Evolutionary conservation across 1,139 yeast species (phyloP).

Genomic region (Saccharomycopsis hybrid): DNA sequence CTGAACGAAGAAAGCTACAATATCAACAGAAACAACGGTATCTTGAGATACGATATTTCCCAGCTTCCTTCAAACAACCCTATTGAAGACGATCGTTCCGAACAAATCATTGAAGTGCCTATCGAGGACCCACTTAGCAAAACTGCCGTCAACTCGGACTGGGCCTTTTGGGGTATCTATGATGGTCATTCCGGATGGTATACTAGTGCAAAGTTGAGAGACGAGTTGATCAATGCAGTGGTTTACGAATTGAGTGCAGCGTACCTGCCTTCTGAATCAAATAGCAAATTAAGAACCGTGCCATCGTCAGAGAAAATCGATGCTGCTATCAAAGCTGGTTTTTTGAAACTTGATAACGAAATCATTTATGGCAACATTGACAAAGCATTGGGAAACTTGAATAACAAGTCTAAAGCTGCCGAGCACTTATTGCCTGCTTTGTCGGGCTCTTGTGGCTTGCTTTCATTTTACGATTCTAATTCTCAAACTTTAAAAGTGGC

Average conservation of each 20-base stretch:
- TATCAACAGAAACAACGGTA: slow-evolving; percentile 86
- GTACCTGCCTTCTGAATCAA: slow-evolving; percentile 48
- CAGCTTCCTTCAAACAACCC: slow-evolving; percentile 92
- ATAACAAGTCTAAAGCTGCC: slow-evolving; percentile 54
- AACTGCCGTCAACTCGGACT: slow-evolving; percentile 58
- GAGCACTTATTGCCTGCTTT: slow-evolving; percentile 86
- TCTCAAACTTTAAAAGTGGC: slow-evolving; percentile 76
- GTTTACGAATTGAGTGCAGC: slow-evolving; percentile 69
- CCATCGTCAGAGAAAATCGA: slow-evolving; percentile 55
- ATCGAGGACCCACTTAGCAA: slow-evolving; percentile 45
- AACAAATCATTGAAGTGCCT: slow-evolving; percentile 79
- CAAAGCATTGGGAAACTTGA: slow-evolving; percentile 56
- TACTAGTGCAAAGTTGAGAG: slow-evolving; percentile 78
- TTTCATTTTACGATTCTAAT: slow-evolving; percentile 79
- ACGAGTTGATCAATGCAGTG: slow-evolving; percentile 68
- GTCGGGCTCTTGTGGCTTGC: slow-evolving; percentile 89
- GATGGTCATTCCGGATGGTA: slow-evolving; percentile 99
- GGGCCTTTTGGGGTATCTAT: slow-evolving; percentile 93
- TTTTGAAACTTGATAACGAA: slow-evolving; percentile 76
- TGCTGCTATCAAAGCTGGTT: slow-evolving; percentile 75
- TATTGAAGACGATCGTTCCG: slow-evolving; percentile 90
- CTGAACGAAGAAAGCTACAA: slow-evolving; percentile 73
- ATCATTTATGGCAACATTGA: slow-evolving; percentile 73
- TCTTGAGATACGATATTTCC: slow-evolving; percentile 80
- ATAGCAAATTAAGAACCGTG: slow-evolving; percentile 32